Conservation (phyloP, 176 grass and related monocot genomes). For the Aegilops bicornis region DNA sequence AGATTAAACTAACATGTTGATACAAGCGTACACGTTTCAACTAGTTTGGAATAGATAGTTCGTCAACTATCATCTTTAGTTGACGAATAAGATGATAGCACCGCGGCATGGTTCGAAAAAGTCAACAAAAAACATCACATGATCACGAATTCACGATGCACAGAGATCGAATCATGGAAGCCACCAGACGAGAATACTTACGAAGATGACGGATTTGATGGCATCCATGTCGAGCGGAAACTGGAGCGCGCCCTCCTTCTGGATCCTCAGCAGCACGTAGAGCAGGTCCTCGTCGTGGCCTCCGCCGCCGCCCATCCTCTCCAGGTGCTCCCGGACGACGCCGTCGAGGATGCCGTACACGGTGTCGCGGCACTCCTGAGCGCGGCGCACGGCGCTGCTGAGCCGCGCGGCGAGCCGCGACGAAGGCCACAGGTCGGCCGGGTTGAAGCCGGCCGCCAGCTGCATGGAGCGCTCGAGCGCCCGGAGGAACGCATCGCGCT, state of each 20-base stretch:
- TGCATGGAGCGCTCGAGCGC: not conserved
- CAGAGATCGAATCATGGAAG: too few relatives aligned
- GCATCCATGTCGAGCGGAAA: not conserved
- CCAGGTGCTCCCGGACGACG: not conserved
- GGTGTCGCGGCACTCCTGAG: not conserved
- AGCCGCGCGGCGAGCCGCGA: not conserved
- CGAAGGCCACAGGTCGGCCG: not conserved
- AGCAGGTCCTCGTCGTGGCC: not conserved
- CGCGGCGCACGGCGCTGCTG: not conserved
- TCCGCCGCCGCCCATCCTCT: not conserved
- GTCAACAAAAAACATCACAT: too few relatives aligned
- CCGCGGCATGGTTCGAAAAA: too few relatives aligned
- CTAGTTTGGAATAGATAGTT: too few relatives aligned
- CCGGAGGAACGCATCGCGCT: not conserved
- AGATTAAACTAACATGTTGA: too few relatives aligned
- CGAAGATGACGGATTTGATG: not conserved
- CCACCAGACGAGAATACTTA: not conserved
- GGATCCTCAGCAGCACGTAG: not conserved
- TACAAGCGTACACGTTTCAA: too few relatives aligned
- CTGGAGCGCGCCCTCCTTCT: not conserved
- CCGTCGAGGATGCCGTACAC: not conserved
- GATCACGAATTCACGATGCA: too few relatives aligned
- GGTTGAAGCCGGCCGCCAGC: not conserved
- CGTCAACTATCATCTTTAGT: too few relatives aligned
- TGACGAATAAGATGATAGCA: too few relatives aligned